These are phyloP conservation scores for Dryadomyces sulphureus DNA, from an alignment of 2,329 filamentous ascomycete species.

Conservation along the genomic window DNA sequence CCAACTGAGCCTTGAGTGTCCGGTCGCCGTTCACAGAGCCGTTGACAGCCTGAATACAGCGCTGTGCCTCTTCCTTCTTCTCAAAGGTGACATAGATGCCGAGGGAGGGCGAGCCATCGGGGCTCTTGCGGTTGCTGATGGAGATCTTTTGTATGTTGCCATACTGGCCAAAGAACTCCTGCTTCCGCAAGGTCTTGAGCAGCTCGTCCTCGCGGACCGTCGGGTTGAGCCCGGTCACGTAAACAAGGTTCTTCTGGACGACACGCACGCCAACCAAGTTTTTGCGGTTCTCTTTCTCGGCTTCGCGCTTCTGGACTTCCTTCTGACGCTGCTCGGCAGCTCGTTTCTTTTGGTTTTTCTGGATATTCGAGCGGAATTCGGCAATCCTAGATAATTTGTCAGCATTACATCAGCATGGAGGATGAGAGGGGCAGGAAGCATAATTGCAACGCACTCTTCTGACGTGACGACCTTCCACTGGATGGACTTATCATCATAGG, in stretches of 20 bases:
- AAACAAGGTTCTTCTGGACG: slow-evolving; percentile 96
- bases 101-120: slow-evolving; percentile 66
- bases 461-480: slow-evolving; percentile 89
- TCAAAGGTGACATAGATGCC: slow-evolving; percentile 99
- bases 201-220: slow-evolving; percentile 86
- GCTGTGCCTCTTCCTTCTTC: slow-evolving; percentile 74
- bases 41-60: slow-evolving; percentile 84
- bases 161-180: slow-evolving; percentile 95
- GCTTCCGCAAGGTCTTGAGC: slow-evolving; percentile 75
- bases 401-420: not conserved
- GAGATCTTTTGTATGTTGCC: slow-evolving; percentile 98
- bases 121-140: slow-evolving; percentile 83
- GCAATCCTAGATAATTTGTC: slow-evolving; percentile 38
- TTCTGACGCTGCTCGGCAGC: slow-evolving; percentile 74
- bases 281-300: slow-evolving; percentile 88
- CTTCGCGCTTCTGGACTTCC: slow-evolving; percentile 90
- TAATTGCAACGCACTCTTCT: slow-evolving; percentile 60
- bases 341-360: slow-evolving; percentile 87
- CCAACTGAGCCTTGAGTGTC: slow-evolving; percentile 60
- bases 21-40: slow-evolving; percentile 84
- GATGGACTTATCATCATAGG: slow-evolving; percentile 94
- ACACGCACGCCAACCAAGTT: slow-evolving; percentile 91
- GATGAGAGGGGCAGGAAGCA: not conserved
- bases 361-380: slow-evolving; percentile 61
- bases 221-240: slow-evolving; percentile 87